phyloP scores from a whole-genome alignment of 805 yeast species.

The Zygosaccharomyces gambellarensis region DNA sequence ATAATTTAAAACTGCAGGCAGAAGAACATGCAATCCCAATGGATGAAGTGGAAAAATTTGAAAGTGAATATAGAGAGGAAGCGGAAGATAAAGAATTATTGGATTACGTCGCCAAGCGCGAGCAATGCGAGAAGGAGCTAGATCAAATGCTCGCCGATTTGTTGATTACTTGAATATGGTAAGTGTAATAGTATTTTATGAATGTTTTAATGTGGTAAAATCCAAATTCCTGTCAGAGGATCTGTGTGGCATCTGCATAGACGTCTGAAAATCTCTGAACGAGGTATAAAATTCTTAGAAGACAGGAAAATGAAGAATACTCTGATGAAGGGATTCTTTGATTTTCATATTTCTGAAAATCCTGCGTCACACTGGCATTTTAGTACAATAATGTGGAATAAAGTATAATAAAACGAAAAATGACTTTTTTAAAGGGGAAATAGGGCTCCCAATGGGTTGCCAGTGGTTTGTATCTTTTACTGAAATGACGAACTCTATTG shows the following conservation, averaged over 20 bases:
- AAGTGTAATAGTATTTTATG: background rate
- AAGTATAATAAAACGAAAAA: background rate
- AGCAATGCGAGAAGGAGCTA: conserved; percentile 18
- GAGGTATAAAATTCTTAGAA: too few relatives aligned
- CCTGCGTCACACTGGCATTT: background rate
- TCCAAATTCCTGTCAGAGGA: background rate
- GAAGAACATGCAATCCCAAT: conserved; percentile 18
- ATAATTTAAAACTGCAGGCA: conserved; percentile 18
- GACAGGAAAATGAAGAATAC: too few relatives aligned
- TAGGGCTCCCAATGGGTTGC: background rate
- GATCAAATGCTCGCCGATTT: conserved; percentile 16
- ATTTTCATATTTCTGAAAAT: background rate
- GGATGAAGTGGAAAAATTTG: conserved; percentile 19
- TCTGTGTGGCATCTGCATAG: too few relatives aligned
- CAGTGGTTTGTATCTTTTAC: too few relatives aligned
- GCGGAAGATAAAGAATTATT: conserved; percentile 30
- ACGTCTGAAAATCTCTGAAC: too few relatives aligned
- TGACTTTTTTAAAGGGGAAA: background rate
- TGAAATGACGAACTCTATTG: too few relatives aligned
- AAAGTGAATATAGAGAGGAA: conserved; percentile 17
- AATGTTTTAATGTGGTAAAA: background rate
- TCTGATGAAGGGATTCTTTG: too few relatives aligned
- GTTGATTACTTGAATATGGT: background rate
- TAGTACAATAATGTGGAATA: background rate
- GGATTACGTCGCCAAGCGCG: conserved; percentile 16